Base-by-base conservation (phyloP, 352 stramenopile genomes). In the Pythium volutum region DNA sequence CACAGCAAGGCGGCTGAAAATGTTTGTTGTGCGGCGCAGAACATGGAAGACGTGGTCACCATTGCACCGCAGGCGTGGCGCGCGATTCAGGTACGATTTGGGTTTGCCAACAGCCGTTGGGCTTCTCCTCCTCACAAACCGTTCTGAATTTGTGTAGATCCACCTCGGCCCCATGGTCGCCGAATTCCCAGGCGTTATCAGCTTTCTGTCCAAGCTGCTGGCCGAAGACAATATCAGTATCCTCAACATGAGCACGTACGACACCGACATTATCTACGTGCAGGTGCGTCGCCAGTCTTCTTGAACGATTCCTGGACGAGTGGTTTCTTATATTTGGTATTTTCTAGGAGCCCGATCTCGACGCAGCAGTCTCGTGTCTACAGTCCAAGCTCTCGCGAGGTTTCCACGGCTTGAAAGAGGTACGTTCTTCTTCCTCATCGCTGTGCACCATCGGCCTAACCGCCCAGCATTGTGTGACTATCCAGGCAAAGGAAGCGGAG, bases 211-310 rank as follows among this genome's bases (percentile, higher is more conserved):
- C 38, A 91, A 91, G 50, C 62, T 93, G 33, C 68, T 95, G 12
- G 85, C 85, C 0, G 80, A 91, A 55, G 83, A 91, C 59, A 68
- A 83, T 36, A 95, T 95, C 59, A 93, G 83, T 81, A 95, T 95
- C 60, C 81, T 95, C 73, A 95, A 95, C 70, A 92, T 95, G 85
- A 95, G 85, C 72, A 93, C 83, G 1, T 95, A 91, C 79, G 85
- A 95, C 54, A 95, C 85, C 10, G 85, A 95, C 66, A 86, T 95
- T 52, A 95, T 95, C 51, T 93, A 92, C 62, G 81, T 95, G 11
- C 84, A 91, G 62, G 75, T 79, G 48, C 8, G 18, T 42, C 3
- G 1, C 3, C 7, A 36, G n/a, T 18, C 4, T 10, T 43, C 7
- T 20, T n/a, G 14, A 4, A 10, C 15, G 1, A 43, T n/a, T 10